These are phyloP conservation scores for Brettanomyces custersianus DNA, from an alignment of 805 yeast species.

Conservation along the genomic window DNA sequence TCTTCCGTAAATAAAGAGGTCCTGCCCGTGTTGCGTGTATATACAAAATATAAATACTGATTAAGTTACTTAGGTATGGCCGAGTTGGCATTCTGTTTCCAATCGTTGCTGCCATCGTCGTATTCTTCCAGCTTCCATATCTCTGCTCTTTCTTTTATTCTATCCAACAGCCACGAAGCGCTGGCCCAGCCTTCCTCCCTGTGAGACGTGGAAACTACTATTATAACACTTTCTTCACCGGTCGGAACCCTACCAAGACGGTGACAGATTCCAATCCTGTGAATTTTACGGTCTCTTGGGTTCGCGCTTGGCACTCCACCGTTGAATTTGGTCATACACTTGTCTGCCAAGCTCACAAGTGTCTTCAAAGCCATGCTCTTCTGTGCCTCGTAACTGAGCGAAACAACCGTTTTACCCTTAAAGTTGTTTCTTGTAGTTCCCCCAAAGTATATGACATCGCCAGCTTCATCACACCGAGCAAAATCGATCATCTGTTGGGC, in stretches of 20 bases:
- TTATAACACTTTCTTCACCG: conserved; percentile 35
- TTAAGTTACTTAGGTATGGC: neutral
- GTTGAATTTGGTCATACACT: conserved; percentile 22
- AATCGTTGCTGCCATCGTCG: conserved; percentile 29
- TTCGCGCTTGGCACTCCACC: neutral
- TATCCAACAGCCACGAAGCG: conserved; percentile 35
- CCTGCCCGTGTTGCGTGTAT: conserved; percentile 2
- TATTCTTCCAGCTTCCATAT: conserved; percentile 44
- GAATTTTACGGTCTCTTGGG: conserved; percentile 13
- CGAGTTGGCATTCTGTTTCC: conserved; percentile 35
- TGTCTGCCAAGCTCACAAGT: conserved; percentile 25
- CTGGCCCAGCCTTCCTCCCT: conserved; percentile 40
- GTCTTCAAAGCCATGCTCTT: conserved; percentile 31
- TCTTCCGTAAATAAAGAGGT: conserved; percentile 5
- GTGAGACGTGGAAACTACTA: conserved; percentile 37
- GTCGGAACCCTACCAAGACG: conserved; percentile 41
- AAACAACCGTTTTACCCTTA: conserved; percentile 30
- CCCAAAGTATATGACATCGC: conserved; percentile 40
- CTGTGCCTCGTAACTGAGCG: conserved; percentile 39
- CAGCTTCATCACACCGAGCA: conserved; percentile 35
- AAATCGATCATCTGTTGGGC: conserved; percentile 23
- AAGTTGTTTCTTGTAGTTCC: conserved; percentile 42
- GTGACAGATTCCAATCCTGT: conserved; percentile 33
- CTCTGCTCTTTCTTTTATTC: conserved; percentile 35
- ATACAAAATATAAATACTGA: conserved; percentile 1